Evolutionary conservation across 2,329 filamentous ascomycete species (phyloP).

Genomic region (Ophiosphaerella herpotricha): DNA sequence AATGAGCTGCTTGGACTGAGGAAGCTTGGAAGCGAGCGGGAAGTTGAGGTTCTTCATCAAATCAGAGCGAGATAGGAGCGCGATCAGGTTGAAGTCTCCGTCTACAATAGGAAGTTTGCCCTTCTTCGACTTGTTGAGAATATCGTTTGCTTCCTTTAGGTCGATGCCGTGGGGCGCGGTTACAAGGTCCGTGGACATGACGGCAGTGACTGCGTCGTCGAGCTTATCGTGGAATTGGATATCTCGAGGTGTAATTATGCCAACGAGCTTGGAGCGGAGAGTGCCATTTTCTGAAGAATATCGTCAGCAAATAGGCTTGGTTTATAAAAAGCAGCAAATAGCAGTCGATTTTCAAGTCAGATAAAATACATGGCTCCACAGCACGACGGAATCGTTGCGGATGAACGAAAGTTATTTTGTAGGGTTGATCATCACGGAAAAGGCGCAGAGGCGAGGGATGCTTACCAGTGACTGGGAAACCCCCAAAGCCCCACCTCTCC

Average conservation of each 20-base stretch:
- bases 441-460: constrained; percentile 15
- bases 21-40: constrained; percentile 92
- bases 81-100: constrained; percentile 73
- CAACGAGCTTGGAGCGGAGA: constrained; percentile 92
- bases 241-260: constrained; percentile 97
- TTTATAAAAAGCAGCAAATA: neutral
- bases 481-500: constrained; percentile 98
- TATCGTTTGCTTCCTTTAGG: constrained; percentile 86
- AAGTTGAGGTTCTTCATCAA: constrained; percentile 99
- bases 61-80: constrained; percentile 66
- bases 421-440: constrained; percentile 76
- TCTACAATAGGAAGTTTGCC: constrained; percentile 96
- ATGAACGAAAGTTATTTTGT: constrained; percentile 99
- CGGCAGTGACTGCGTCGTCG: constrained; percentile 74
- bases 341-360: constrained; percentile 47
- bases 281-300: constrained; percentile 75
- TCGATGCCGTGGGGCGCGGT: constrained; percentile 84
- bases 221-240: constrained; percentile 90
- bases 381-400: constrained; percentile 87
- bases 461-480: constrained; percentile 98
- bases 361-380: constrained; percentile 71
- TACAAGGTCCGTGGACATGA: constrained; percentile 95
- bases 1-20: constrained; percentile 96
- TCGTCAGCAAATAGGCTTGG: constrained; percentile 23
- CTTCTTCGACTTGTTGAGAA: constrained; percentile 95